Evolutionary conservation across 164 flowering plant genomes (phyloP), one percentile per base, ranked within the genome.

Genomic region (Aristolochia californica): DNA sequence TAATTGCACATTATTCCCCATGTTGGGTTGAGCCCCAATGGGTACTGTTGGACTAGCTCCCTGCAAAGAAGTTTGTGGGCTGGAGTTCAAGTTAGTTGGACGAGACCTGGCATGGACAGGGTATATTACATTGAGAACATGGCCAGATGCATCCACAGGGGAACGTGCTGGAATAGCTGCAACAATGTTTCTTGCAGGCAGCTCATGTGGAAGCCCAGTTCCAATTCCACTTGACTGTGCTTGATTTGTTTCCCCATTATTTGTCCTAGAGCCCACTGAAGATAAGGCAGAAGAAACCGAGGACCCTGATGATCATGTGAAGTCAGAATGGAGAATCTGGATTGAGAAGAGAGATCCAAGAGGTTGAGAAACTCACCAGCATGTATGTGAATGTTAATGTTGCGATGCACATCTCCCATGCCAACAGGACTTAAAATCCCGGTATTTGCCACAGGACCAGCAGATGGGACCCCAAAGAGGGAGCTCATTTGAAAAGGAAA

Each of bases 351-450:
- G 21, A 24, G n/a, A 23, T 3, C 5, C 2, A 16, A 13, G 18
- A 15, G 9, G 53, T 4, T n/a, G 12, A 38, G 45, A 17, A 47
- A 30, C 71, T 63, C 69, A 94, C 97, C 96, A 54, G 97, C 84
- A 80, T 88, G 96, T 62, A 88, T 86, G 59, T 88, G 99, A 59
- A 94, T 88, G 63, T 86, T 94, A 43, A 94, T 71, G 68, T 88
- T 68, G 70, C 99, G 82, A 43, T 88, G 82, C 45, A 72, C 72
- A 72, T 59, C 77, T 54, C 87, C 90, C 59, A 65, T 38, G 48
- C 87, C 86, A 79, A 78, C 72, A 53, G 88, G 74, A 66, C 78
- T 82, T 44, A 71, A 22, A 45, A 61, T 49, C 16, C 66, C 72
- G 26, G 83, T 65, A 68, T 70, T 84, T 50, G 77, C 56, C 52